Conservation (phyloP, 805 yeast species). For the Isabelozyma gotoi region DNA sequence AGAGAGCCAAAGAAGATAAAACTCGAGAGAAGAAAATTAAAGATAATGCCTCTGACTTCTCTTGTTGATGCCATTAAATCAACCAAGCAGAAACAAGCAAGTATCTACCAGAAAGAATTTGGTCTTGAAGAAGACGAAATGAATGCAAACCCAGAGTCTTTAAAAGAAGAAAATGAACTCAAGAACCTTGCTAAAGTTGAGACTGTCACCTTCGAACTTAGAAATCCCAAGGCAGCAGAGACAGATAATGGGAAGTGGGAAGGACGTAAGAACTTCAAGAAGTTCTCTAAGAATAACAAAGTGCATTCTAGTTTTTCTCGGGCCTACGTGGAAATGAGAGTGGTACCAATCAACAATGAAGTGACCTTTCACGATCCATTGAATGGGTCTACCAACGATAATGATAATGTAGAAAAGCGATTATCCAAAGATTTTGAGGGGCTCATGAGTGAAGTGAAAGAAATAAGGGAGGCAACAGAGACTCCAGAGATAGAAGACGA, state of each 20-base stretch:
- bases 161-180: slow-evolving; percentile 10
- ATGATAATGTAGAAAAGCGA: slow-evolving; percentile 4
- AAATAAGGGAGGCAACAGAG: neutral
- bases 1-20: slow-evolving; percentile 6
- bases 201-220: slow-evolving; percentile 17
- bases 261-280: slow-evolving; percentile 30
- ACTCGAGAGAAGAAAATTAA: slow-evolving; percentile 2
- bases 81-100: slow-evolving; percentile 22
- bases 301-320: slow-evolving; percentile 17
- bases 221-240: slow-evolving; percentile 6
- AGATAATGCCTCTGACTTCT: slow-evolving; percentile 14
- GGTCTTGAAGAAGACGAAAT: slow-evolving; percentile 17
- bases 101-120: slow-evolving; percentile 20
- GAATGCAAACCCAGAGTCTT: slow-evolving; percentile 5
- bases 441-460: slow-evolving; percentile 14
- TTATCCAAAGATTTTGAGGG: slow-evolving; percentile 15
- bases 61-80: slow-evolving; percentile 29
- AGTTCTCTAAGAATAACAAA: slow-evolving; percentile 22
- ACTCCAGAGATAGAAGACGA: neutral
- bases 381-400: neutral
- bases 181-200: slow-evolving; percentile 32
- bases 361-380: neutral
- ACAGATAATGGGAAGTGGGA: slow-evolving; percentile 3
- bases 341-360: slow-evolving; percentile 3
- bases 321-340: slow-evolving; percentile 17